These are phyloP conservation scores for Arachis stenosperma DNA, from an alignment of 306 rosid species.

Conservation along the genomic window DNA sequence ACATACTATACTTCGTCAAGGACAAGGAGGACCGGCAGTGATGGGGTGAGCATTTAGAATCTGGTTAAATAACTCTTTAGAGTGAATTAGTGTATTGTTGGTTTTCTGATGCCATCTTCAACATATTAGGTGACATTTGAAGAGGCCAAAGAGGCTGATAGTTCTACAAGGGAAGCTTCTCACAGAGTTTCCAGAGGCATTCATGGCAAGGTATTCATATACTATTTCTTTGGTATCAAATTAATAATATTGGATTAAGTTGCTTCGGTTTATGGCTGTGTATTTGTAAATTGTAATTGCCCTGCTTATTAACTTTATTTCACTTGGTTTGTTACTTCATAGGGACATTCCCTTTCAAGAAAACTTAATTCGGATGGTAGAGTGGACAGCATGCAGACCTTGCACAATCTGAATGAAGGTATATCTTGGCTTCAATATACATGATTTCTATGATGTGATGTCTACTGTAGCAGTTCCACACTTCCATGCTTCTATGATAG, in stretches of 20 bases:
- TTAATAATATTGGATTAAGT: neutral
- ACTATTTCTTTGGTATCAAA: neutral
- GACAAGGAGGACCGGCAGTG: constrained; percentile 77
- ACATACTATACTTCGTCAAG: constrained; percentile 68
- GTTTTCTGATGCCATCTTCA: constrained; percentile 38
- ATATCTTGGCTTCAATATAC: constrained; percentile 21
- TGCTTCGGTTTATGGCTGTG: constrained; percentile 18
- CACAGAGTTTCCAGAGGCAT: constrained; percentile 73
- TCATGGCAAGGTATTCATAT: constrained; percentile 60
- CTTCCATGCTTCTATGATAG: constrained; percentile 4
- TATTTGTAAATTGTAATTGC: constrained; percentile 7
- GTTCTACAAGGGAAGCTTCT: constrained; percentile 64
- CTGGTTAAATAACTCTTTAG: constrained; percentile 3
- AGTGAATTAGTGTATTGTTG: neutral
- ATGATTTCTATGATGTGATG: constrained; percentile 23
- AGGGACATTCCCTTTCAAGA: constrained; percentile 82
- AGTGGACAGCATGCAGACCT: constrained; percentile 77
- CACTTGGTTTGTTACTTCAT: constrained; percentile 24
- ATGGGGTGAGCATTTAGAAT: constrained; percentile 65
- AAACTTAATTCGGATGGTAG: constrained; percentile 82
- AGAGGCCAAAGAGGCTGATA: constrained; percentile 87
- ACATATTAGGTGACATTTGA: constrained; percentile 67
- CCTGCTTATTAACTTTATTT: constrained; percentile 12
- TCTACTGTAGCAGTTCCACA: constrained; percentile 9
- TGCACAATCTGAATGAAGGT: constrained; percentile 92